Conservation (phyloP, 1,284 basidiomycete species). For the Cerrena zonata region DNA sequence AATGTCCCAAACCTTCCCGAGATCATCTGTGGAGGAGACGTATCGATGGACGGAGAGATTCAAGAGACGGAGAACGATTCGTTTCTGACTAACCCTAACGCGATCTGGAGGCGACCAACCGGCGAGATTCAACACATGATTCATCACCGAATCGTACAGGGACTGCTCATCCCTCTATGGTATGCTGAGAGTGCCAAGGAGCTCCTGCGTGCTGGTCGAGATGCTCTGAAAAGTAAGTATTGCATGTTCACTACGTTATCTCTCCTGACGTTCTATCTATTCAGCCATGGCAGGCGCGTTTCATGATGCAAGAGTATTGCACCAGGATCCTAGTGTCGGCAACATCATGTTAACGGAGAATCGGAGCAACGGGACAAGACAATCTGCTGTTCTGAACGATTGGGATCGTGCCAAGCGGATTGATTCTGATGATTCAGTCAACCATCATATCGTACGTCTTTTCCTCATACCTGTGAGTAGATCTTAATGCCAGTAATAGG, state of each 20-base stretch:
- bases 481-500: conserved; percentile 4
- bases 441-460: not conserved
- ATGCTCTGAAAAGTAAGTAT: conserved; percentile 7
- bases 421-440: no score
- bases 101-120: not conserved
- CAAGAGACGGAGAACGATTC: not conserved
- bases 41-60: not conserved
- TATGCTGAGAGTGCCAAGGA: conserved; percentile 6
- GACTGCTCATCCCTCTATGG: conserved; percentile 7
- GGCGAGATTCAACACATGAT: not conserved
- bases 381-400: conserved; percentile 9
- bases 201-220: conserved; percentile 5
- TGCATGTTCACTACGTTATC: not conserved
- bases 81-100: not conserved
- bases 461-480: not conserved
- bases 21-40: not conserved
- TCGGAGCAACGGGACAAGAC: not conserved
- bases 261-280: not conserved
- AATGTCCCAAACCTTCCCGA: not conserved
- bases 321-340: conserved; percentile 10
- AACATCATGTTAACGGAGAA: conserved; percentile 11
- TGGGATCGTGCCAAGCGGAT: conserved; percentile 12
- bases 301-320: conserved; percentile 1
- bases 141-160: conserved; percentile 13
- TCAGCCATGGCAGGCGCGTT: conserved; percentile 3